These are phyloP conservation scores for Penicillium verrucosum DNA, from an alignment of 2,329 filamentous ascomycete species.

Conservation along the genomic window DNA sequence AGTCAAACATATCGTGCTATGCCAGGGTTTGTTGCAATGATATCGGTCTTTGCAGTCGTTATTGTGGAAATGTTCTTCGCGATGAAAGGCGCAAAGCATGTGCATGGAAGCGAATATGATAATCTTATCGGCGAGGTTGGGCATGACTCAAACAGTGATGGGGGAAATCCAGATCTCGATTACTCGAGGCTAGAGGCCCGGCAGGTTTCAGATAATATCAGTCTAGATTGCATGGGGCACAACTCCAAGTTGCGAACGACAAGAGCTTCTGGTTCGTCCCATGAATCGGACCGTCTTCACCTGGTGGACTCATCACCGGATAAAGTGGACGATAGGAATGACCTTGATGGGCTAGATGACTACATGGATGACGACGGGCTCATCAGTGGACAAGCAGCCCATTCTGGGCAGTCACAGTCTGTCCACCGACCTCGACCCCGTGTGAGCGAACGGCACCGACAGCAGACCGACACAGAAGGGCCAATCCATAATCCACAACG, in stretches of 20 bases:
- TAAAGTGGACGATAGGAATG: constrained; percentile 52
- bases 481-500: constrained; percentile 58
- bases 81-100: constrained; percentile 61
- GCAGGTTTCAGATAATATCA: constrained; percentile 20
- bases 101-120: constrained; percentile 55
- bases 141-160: constrained; percentile 18
- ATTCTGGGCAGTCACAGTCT: constrained; percentile 9
- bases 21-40: constrained; percentile 77
- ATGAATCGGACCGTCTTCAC: constrained; percentile 17
- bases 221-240: constrained; percentile 17
- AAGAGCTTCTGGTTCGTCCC: constrained; percentile 15
- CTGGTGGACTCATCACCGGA: constrained; percentile 32
- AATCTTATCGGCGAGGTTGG: constrained; percentile 36
- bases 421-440: constrained; percentile 15
- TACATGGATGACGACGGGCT: constrained; percentile 26
- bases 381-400: constrained; percentile 13
- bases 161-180: constrained; percentile 17
- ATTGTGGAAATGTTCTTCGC: constrained; percentile 87
- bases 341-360: constrained; percentile 54
- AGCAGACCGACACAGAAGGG: constrained; percentile 31
- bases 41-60: constrained; percentile 76
- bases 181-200: constrained; percentile 26
- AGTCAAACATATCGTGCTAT: constrained; percentile 74
- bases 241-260: constrained; percentile 3
- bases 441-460: constrained; percentile 12